Evolutionary conservation across 2,329 filamentous ascomycete genomes (phyloP).

Genomic region (Hymenoscyphus linearis): DNA sequence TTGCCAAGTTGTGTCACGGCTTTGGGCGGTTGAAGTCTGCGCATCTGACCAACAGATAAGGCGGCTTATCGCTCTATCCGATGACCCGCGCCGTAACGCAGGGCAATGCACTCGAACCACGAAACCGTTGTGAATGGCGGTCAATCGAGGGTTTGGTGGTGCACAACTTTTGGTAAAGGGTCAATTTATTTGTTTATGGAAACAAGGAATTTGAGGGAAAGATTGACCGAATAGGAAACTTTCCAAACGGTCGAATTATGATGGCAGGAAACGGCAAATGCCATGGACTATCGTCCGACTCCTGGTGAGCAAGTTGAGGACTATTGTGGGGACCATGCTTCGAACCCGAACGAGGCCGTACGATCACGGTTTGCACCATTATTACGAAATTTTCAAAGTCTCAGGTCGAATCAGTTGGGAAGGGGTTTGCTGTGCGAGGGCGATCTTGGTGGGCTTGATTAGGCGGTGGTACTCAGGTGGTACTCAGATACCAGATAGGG

Average conservation of each 20-base stretch:
- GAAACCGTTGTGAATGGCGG: background rate
- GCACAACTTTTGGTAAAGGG: background rate
- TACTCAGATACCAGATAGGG: background rate
- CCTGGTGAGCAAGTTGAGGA: background rate
- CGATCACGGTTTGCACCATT: background rate
- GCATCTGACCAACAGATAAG: conserved; percentile 11
- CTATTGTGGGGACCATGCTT: background rate
- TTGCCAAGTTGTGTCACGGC: conserved; percentile 4
- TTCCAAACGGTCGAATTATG: background rate
- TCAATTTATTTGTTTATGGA: background rate
- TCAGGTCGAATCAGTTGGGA: background rate
- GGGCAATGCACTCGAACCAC: background rate
- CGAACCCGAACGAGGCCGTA: background rate
- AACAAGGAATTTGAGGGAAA: background rate
- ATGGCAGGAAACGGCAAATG: background rate
- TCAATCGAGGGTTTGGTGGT: background rate
- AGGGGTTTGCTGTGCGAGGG: background rate
- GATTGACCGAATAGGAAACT: background rate
- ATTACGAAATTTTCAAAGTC: background rate
- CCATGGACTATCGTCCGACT: background rate
- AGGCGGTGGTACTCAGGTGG: conserved; percentile 1
- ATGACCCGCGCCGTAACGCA: conserved; percentile 9
- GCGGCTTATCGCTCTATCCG: conserved; percentile 9
- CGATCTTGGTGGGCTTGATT: background rate
- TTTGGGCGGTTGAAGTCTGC: conserved; percentile 2